A percentile compares a stretch with the other conserved stretches of the same genome.
Conservation (phyloP, 345 rosid genomes). For the Hibiscus syriacus region DNA sequence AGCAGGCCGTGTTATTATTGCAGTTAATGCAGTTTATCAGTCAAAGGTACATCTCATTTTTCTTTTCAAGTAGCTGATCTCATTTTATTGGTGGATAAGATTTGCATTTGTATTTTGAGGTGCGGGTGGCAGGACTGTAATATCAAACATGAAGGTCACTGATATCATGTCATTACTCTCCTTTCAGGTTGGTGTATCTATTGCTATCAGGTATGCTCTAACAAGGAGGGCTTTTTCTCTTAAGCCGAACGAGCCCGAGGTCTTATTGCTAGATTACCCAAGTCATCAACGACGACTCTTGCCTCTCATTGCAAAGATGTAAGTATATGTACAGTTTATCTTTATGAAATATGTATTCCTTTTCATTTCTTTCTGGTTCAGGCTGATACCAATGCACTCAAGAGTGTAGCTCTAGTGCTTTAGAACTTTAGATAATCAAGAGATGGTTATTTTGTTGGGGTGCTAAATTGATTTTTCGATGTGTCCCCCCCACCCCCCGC, state of each 20-base stretch:
- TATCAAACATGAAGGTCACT: neutral
- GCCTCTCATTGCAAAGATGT: conserved; percentile 94
- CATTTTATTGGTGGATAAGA: neutral
- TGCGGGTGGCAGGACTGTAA: neutral
- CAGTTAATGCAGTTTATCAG: conserved; percentile 50
- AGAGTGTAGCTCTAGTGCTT: neutral
- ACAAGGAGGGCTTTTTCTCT: conserved; percentile 79
- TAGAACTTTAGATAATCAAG: neutral
- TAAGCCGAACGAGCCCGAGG: conserved; percentile 65
- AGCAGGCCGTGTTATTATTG: conserved; percentile 81
- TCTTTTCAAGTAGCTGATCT: neutral
- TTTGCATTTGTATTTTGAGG: neutral
- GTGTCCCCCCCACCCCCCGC: no score
- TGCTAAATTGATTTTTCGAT: no score
- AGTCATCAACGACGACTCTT: conserved; percentile 86
- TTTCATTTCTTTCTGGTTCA: neutral
- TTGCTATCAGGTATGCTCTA: conserved; percentile 77
- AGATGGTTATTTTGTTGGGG: neutral
- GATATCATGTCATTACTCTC: neutral
- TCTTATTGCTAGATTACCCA: conserved; percentile 86
- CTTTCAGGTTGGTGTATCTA: conserved; percentile 65
- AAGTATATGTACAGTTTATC: conserved; percentile 17
- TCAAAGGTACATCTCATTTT: conserved; percentile 75
- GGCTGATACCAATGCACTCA: neutral
- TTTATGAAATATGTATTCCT: neutral